These are phyloP conservation scores for Gaeumannomyces sp. DNA, from an alignment of 2,329 filamentous ascomycete genomes.

Conservation along the genomic window DNA sequence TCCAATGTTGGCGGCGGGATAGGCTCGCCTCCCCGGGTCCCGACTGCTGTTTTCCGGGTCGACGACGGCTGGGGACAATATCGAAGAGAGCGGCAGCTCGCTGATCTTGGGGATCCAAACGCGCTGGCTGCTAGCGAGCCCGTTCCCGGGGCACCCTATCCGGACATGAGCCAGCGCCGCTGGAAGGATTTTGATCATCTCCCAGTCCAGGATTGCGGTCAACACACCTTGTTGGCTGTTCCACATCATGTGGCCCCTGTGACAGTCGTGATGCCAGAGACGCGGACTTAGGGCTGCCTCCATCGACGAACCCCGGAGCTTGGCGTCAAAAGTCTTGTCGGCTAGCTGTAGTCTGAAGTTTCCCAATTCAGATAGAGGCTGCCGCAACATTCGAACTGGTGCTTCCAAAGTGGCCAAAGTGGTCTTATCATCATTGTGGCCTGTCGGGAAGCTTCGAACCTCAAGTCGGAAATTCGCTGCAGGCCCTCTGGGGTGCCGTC, in stretches of 20 bases:
- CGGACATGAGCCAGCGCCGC: background rate
- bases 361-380: constrained; percentile 13
- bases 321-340: background rate
- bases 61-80: no score
- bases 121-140: no score
- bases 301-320: background rate
- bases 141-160: no score
- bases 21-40: no score
- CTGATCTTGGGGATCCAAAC: no score
- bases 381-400: constrained; percentile 10
- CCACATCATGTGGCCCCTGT: background rate
- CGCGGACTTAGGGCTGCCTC: background rate
- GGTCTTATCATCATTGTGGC: background rate
- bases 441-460: background rate
- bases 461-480: no score
- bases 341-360: background rate
- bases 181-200: background rate
- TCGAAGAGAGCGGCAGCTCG: no score
- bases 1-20: no score
- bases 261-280: background rate
- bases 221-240: background rate
- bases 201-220: background rate
- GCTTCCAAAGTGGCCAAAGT: background rate
- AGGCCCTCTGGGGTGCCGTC: background rate
- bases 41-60: no score